Evolutionary conservation across 2,329 filamentous ascomycete species (phyloP).

Genomic region (Penicillium sp.): DNA sequence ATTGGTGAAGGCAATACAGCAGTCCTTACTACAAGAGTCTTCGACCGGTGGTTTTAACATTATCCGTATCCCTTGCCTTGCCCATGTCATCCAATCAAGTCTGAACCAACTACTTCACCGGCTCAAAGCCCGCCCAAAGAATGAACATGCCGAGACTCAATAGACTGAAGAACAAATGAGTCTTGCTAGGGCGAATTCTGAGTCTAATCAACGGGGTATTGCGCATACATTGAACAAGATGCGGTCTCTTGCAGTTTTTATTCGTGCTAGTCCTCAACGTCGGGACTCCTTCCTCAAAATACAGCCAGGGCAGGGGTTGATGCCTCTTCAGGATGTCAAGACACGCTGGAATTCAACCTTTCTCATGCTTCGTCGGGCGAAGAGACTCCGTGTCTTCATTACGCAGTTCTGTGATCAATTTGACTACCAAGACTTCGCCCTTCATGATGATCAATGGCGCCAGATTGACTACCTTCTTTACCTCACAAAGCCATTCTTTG

Average conservation of each 20-base stretch:
- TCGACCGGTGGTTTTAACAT: background rate
- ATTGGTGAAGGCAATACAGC: background rate
- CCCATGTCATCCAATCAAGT: slow-evolving; percentile 9
- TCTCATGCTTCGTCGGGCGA: slow-evolving; percentile 5
- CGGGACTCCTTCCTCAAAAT: slow-evolving; percentile 5
- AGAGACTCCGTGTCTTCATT: slow-evolving; percentile 1
- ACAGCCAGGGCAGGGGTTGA: slow-evolving; percentile 1
- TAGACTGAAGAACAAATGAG: background rate
- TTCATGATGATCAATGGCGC: slow-evolving; percentile 1
- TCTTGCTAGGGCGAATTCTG: no score
- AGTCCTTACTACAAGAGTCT: background rate
- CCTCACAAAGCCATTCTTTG: slow-evolving; percentile 21
- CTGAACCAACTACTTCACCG: slow-evolving; percentile 9
- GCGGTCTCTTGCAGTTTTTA: slow-evolving; percentile 4
- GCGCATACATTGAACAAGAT: no score
- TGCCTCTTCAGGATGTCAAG: slow-evolving; percentile 11
- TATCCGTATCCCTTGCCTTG: slow-evolving; percentile 5
- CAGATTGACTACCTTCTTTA: slow-evolving; percentile 14
- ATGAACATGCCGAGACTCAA: background rate
- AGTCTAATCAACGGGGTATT: no score
- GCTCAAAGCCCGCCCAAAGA: slow-evolving; percentile 3
- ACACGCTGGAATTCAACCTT: slow-evolving; percentile 14
- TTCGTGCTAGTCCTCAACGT: slow-evolving; percentile 6
- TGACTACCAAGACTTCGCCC: background rate
- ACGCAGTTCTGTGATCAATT: background rate